These are phyloP conservation scores for Exophiala phaeomuriformis DNA, from an alignment of 2,329 filamentous ascomycete species.

Conservation along the genomic window DNA sequence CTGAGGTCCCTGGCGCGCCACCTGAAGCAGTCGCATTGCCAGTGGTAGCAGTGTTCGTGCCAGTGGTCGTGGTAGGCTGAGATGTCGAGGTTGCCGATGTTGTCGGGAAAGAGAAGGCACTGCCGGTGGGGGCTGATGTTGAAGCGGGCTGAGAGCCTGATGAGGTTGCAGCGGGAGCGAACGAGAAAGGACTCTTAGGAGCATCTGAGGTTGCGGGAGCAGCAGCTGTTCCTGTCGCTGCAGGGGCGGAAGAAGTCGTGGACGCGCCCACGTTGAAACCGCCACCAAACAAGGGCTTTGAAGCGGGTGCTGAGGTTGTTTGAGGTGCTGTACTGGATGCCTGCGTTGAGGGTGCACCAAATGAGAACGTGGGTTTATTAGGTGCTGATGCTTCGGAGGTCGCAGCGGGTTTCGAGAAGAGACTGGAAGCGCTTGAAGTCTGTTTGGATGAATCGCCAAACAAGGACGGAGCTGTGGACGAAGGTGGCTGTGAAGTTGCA, in stretches of 20 bases:
- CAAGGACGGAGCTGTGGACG: constrained; percentile 7
- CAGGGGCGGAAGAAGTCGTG: constrained; percentile 28
- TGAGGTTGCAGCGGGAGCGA: constrained; percentile 21
- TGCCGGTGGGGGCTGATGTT: constrained; percentile 28
- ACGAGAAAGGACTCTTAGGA: constrained; percentile 24
- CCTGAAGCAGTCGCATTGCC: constrained; percentile 5
- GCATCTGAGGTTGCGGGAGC: constrained; percentile 26
- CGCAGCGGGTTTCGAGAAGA: constrained; percentile 16
- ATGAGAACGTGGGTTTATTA: constrained; percentile 13
- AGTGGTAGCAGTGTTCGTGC: background rate
- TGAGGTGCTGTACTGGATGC: constrained; percentile 10
- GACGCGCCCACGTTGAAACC: constrained; percentile 18
- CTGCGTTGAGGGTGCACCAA: constrained; percentile 11
- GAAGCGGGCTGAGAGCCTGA: constrained; percentile 28
- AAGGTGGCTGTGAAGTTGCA: constrained; percentile 10
- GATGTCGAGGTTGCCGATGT: constrained; percentile 9
- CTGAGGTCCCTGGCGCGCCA: constrained; percentile 8
- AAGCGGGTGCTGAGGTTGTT: constrained; percentile 16
- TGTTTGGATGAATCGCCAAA: constrained; percentile 11
- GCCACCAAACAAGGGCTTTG: constrained; percentile 26
- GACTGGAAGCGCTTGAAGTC: constrained; percentile 1
- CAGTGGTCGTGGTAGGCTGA: constrained; percentile 10
- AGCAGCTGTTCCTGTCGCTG: constrained; percentile 30
- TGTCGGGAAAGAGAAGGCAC: constrained; percentile 11
- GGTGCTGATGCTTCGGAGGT: constrained; percentile 4